phyloP scores from a whole-genome alignment of 306 rosid species.

The Acmispon strigosus region DNA sequence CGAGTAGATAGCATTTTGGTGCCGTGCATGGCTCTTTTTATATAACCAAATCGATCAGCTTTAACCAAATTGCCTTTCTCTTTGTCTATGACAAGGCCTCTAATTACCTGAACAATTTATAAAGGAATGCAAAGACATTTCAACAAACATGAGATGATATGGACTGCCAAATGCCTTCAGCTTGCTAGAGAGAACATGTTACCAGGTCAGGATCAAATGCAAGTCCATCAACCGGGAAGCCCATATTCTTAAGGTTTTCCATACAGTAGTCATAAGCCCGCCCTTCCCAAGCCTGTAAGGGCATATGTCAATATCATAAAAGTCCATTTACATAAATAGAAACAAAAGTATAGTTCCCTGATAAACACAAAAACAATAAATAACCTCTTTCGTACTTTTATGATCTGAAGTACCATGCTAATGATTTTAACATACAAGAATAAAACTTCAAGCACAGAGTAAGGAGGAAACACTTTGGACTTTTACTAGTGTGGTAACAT shows the following conservation, averaged over 20 bases:
- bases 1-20: slow-evolving; percentile 82
- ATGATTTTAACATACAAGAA: background rate
- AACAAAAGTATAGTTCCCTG: slow-evolving; percentile 9
- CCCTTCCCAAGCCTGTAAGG: slow-evolving; percentile 96
- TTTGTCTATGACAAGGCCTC: slow-evolving; percentile 98
- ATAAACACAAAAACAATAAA: slow-evolving; percentile 9
- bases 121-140: slow-evolving; percentile 4
- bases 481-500: background rate
- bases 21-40: slow-evolving; percentile 97
- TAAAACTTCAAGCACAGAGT: background rate
- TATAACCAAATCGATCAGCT: slow-evolving; percentile 94
- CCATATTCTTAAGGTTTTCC: slow-evolving; percentile 84
- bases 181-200: slow-evolving; percentile 24
- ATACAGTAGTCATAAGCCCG: slow-evolving; percentile 94
- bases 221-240: slow-evolving; percentile 91
- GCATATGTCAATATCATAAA: slow-evolving; percentile 10
- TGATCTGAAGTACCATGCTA: background rate
- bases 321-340: slow-evolving; percentile 6
- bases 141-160: slow-evolving; percentile 9
- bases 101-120: slow-evolving; percentile 65
- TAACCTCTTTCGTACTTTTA: background rate
- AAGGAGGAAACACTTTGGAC: background rate
- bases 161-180: slow-evolving; percentile 19
- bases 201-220: slow-evolving; percentile 93
- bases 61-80: slow-evolving; percentile 92